Evolutionary conservation across 2,329 filamentous ascomycete genomes (phyloP).

Genomic region (Fusarium cicatricum): DNA sequence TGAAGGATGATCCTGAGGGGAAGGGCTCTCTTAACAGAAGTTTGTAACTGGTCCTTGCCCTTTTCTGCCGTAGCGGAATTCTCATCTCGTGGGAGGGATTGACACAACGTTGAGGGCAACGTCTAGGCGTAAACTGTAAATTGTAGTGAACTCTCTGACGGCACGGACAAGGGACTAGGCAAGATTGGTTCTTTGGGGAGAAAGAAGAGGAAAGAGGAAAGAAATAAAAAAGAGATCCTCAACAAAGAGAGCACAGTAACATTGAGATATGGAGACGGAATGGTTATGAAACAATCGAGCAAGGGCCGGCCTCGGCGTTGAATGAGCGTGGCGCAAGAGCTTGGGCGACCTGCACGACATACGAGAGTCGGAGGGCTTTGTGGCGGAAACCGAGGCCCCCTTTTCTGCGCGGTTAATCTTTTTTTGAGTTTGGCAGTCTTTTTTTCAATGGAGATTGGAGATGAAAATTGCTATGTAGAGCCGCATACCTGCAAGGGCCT

Average conservation of each 20-base stretch:
- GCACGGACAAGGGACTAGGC: neutral
- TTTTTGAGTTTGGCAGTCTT: constrained; percentile 25
- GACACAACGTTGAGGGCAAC: constrained; percentile 30
- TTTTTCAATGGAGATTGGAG: neutral
- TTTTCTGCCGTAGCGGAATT: neutral
- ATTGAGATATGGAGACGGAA: constrained; percentile 22
- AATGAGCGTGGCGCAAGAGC: neutral
- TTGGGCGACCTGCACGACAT: too few relatives aligned
- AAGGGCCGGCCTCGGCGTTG: constrained; percentile 32
- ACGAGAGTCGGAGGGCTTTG: constrained; percentile 19
- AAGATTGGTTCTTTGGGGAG: too few relatives aligned
- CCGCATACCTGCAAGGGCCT: too few relatives aligned
- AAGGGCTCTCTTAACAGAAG: constrained; percentile 17
- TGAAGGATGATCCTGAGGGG: constrained; percentile 12
- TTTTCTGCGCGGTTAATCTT: constrained; percentile 34
- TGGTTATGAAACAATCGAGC: constrained; percentile 30
- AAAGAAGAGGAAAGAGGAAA: constrained; percentile 11
- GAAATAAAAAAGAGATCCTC: constrained; percentile 18
- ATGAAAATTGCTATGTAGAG: neutral
- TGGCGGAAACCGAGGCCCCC: constrained; percentile 23
- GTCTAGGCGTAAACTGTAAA: constrained; percentile 21
- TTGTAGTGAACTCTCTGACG: neutral
- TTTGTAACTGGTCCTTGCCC: constrained; percentile 15
- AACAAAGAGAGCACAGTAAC: constrained; percentile 27
- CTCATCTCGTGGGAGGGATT: neutral